Percentiles rank a stretch among this genome's conserved stretches.
These are phyloP conservation scores for Amphirosellinia nigrospora DNA, from an alignment of 495 filamentous ascomycete genomes.

Conservation along the genomic window DNA sequence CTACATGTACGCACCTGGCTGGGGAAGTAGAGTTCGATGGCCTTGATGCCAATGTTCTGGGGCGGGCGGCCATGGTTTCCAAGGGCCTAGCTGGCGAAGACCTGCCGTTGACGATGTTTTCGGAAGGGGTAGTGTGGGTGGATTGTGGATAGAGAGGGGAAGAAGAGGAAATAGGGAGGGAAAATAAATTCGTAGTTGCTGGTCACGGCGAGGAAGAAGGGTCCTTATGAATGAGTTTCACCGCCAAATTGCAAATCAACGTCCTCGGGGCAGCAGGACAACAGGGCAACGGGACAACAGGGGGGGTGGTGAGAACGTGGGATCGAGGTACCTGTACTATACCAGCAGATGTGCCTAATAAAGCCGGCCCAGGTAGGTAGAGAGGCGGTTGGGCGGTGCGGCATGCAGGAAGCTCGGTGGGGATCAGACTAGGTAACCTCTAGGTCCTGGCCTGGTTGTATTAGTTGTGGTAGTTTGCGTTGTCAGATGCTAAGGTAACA, in stretches of 20 bases:
- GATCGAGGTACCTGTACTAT: conserved; percentile 18
- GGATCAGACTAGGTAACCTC: conserved; percentile 16
- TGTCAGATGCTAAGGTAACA: conserved; percentile 13
- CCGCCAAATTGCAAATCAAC: conserved; percentile 30
- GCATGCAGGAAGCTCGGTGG: conserved; percentile 19
- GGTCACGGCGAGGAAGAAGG: conserved; percentile 22
- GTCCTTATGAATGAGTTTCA: conserved; percentile 29
- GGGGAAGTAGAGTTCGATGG: conserved; percentile 99
- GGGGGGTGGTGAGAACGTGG: conserved; percentile 24
- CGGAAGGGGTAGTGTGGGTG: conserved; percentile 17
- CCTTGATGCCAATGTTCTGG: conserved; percentile 98
- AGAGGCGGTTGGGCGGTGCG: conserved; percentile 20
- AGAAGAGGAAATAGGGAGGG: conserved; percentile 12
- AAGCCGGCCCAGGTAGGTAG: background rate
- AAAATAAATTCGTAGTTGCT: background rate
- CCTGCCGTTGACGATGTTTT: conserved; percentile 24
- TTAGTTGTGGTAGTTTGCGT: background rate
- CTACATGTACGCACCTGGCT: conserved; percentile 72
- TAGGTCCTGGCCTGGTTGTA: conserved; percentile 1
- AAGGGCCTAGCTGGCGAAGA: conserved; percentile 34
- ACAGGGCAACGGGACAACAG: conserved; percentile 3
- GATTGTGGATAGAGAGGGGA: background rate
- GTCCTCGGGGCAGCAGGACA: conserved; percentile 17
- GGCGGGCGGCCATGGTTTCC: conserved; percentile 79
- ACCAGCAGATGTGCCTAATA: conserved; percentile 12